phyloP scores from a whole-genome alignment of 805 yeast genomes.

The Ogataea ramenticola region DNA sequence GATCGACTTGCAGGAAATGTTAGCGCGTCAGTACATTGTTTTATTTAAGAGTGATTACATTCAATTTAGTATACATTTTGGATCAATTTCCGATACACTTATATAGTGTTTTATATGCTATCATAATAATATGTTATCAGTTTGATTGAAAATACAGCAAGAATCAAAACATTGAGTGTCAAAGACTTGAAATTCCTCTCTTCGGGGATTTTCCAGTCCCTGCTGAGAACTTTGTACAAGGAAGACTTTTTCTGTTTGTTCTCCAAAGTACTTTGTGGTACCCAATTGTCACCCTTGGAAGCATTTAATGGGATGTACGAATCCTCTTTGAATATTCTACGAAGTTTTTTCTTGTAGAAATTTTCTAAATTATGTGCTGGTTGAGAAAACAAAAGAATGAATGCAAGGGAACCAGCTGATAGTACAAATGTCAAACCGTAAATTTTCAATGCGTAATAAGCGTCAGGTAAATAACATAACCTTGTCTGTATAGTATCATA shows the following conservation, averaged over 20 bases:
- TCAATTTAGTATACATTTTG: too few relatives aligned
- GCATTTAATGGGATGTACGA: not conserved
- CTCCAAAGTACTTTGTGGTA: not conserved
- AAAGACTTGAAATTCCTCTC: not conserved
- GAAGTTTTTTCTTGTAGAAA: not conserved
- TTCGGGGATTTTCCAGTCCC: slow-evolving; percentile 5
- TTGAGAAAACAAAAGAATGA: not conserved
- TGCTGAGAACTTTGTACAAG: not conserved
- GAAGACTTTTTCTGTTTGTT: not conserved
- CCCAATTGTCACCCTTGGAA: not conserved
- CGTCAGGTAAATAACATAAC: slow-evolving; percentile 24
- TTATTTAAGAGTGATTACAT: too few relatives aligned
- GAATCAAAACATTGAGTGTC: not conserved
- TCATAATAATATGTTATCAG: slow-evolving; percentile 2
- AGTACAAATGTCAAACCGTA: slow-evolving; percentile 9
- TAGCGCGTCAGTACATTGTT: too few relatives aligned
- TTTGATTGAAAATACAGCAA: not conserved
- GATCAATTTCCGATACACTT: too few relatives aligned
- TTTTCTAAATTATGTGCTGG: not conserved
- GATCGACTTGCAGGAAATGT: too few relatives aligned
- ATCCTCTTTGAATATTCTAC: not conserved
- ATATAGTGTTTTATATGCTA: slow-evolving; percentile 3
- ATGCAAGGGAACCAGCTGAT: slow-evolving; percentile 10
- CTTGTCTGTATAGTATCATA: slow-evolving; percentile 21
- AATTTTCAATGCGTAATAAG: slow-evolving; percentile 14